phyloP scores from a whole-genome alignment of 371 early-diverging fungal species.

The Umbelopsis sp. region DNA sequence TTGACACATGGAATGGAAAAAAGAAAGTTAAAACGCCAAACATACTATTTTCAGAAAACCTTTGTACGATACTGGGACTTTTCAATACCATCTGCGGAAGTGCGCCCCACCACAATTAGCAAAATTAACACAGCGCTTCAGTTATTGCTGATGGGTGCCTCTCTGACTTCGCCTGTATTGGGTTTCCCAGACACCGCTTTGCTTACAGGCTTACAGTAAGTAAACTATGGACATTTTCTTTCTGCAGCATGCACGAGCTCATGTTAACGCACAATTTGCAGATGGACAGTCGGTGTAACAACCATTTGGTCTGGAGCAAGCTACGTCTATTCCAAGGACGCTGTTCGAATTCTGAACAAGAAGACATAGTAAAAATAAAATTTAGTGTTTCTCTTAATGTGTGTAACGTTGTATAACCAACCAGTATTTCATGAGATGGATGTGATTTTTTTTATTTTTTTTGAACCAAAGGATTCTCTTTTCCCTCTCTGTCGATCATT shows the following conservation, averaged over 20 bases:
- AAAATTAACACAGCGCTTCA: conserved; percentile 85
- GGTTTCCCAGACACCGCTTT: conserved; percentile 26
- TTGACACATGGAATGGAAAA: not conserved
- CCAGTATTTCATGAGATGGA: not conserved
- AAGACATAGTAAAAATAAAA: conserved; percentile 21
- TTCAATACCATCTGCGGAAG: conserved; percentile 88
- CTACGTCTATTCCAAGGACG: conserved; percentile 78
- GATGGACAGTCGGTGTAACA: conserved; percentile 77
- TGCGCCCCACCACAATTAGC: conserved; percentile 77
- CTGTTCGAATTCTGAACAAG: conserved; percentile 62
- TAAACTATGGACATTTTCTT: not conserved
- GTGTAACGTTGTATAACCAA: conserved; percentile 18
- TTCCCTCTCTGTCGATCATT: conserved; percentile 18
- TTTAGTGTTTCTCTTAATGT: not conserved
- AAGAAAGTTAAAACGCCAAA: conserved; percentile 6
- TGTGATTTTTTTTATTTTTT: too few species aligned
- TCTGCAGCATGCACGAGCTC: not conserved
- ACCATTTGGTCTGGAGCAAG: conserved; percentile 82
- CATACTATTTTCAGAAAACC: conserved; percentile 67
- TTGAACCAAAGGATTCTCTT: not conserved
- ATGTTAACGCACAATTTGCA: conserved; percentile 24
- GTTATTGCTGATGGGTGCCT: conserved; percentile 76
- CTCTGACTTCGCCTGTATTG: conserved; percentile 58
- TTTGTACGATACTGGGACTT: conserved; percentile 85
- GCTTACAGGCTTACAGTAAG: conserved; percentile 14